phyloP scores from a whole-genome alignment of 2,329 filamentous ascomycete genomes.

The Diplocarpon mali region DNA sequence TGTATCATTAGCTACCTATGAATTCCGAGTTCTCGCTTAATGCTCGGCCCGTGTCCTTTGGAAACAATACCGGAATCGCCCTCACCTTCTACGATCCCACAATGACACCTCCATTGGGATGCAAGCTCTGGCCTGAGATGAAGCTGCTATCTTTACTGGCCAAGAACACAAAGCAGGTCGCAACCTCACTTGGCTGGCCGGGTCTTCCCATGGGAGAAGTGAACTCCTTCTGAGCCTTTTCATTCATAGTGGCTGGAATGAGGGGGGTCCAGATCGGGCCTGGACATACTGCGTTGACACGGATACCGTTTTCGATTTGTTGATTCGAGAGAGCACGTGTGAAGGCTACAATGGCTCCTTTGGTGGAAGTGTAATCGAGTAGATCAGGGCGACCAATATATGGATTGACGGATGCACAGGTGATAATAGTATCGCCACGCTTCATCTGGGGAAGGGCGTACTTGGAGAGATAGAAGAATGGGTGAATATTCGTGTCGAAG shows the following conservation, averaged over 20 bases:
- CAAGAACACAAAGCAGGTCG: slow-evolving; percentile 71
- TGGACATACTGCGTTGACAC: slow-evolving; percentile 66
- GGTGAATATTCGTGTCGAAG: slow-evolving; percentile 75
- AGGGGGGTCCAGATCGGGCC: slow-evolving; percentile 72
- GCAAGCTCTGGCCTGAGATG: slow-evolving; percentile 62
- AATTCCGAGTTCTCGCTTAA: no score
- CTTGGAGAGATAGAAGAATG: slow-evolving; percentile 72
- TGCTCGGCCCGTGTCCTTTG: background rate
- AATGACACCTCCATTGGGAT: slow-evolving; percentile 49
- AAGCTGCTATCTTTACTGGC: slow-evolving; percentile 63
- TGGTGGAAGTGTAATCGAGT: slow-evolving; percentile 66
- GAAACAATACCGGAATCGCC: no score
- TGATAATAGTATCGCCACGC: slow-evolving; percentile 67
- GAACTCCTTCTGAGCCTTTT: slow-evolving; percentile 62
- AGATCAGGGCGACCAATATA: slow-evolving; percentile 73
- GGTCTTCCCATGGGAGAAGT: slow-evolving; percentile 65
- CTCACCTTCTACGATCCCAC: slow-evolving; percentile 30
- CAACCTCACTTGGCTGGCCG: slow-evolving; percentile 71
- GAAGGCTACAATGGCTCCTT: slow-evolving; percentile 70
- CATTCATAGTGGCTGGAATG: slow-evolving; percentile 61
- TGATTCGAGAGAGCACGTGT: slow-evolving; percentile 32
- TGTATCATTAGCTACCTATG: no score
- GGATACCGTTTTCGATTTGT: slow-evolving; percentile 35
- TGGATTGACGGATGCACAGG: slow-evolving; percentile 74
- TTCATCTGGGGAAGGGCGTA: slow-evolving; percentile 66